Evolutionary conservation across 192 early-diverging fungal species (phyloP), one percentile per base, ranked within the genome.

Genomic region (Podila epicladia): DNA sequence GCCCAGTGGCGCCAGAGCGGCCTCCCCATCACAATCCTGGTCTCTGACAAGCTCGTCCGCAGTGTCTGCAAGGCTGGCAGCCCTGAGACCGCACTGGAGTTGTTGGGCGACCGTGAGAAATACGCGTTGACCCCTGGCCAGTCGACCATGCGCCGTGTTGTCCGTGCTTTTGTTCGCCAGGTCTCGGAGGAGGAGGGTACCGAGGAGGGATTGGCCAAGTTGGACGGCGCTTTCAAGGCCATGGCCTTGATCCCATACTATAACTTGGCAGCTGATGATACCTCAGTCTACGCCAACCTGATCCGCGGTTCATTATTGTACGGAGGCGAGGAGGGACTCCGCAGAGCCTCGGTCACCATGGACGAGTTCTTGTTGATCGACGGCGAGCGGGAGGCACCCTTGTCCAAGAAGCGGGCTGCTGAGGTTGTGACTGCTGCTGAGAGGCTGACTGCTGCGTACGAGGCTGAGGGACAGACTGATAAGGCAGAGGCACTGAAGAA

Each of bases 201-300:
- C 8, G 76, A 80, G 29, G 66, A 68, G 12, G 65, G 55, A 6
- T 29, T 80, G 41, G 66, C 67, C 22, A 73, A 69, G 65, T 53
- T 80, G 71, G 71, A 80, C 61, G 77, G 71, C 7, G 77, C 77
- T 7, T 80, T 80, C 71, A 73, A 73, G 77, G 24, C 35, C 15
- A 69, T 80, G 77, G 77, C 77, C 15, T 53, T 80, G 70, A 69
- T 73, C 32, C 77, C 77, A 8, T 80, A 80, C 31, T 80, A 80
- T 49, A 80, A 65, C 77, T 45, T 80, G 60, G 60, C 65, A 20
- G 70, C 77, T 0, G 71, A 80, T 61, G 77, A 80, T 65, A 31
- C 77, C 24, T 64, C 65, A 1, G 67, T 80, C 53, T 80, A 80
- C 51, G 65, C 77, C 17, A 69, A 68, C 62, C 24, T 80, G 38